Conservation (phyloP, 352 stramenopile species). For the Phytophthora foliorum region DNA sequence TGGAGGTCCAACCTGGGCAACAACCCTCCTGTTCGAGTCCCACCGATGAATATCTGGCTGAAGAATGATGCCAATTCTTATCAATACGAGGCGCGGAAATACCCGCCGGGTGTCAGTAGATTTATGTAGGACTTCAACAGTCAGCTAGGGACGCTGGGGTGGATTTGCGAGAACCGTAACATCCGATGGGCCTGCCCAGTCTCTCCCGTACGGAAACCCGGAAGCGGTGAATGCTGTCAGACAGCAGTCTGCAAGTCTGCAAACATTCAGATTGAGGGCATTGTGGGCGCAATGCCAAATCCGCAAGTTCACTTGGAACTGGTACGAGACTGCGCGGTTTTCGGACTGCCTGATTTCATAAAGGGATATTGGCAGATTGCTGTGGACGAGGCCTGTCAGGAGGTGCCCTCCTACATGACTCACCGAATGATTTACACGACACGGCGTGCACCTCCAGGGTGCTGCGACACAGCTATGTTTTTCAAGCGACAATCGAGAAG, state of each 20-base stretch:
- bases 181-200: conserved; percentile 19
- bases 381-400: conserved; percentile 25
- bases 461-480: conserved; percentile 28
- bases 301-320: conserved; percentile 16
- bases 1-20: conserved; percentile 18
- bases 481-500: conserved; percentile 31
- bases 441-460: conserved; percentile 35
- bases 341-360: conserved; percentile 17
- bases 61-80: conserved; percentile 21
- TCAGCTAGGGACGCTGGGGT: conserved; percentile 2
- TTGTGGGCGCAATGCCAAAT: conserved; percentile 23
- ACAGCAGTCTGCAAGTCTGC: conserved; percentile 20
- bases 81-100: conserved; percentile 19
- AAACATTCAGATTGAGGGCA: conserved; percentile 14
- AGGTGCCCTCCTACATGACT: conserved; percentile 39
- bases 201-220: conserved; percentile 3
- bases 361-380: conserved; percentile 35
- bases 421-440: conserved; percentile 34
- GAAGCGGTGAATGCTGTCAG: neutral
- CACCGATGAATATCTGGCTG: conserved; percentile 19
- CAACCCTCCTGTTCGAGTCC: conserved; percentile 12
- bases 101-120: conserved; percentile 2
- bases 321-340: conserved; percentile 14
- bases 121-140: conserved; percentile 22
- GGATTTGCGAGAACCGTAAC: conserved; percentile 19